phyloP scores from a whole-genome alignment of 768 basidiomycete species.

The Boletus rubroflammeus region DNA sequence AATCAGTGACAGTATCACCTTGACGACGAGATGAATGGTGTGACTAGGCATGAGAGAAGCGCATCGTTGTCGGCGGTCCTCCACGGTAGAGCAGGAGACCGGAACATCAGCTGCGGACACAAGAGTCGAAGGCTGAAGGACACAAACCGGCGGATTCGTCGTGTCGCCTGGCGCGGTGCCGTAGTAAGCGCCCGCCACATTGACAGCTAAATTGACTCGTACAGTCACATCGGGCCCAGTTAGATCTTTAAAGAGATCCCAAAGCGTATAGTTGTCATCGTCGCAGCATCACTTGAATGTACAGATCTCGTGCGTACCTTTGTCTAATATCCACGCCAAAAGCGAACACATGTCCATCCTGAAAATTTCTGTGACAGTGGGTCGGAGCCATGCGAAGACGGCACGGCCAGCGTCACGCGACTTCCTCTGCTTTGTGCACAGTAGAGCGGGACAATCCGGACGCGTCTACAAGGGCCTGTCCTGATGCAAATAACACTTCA shows the following conservation, averaged over 20 bases:
- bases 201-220: not conserved
- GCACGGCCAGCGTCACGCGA: not conserved
- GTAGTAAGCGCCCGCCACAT: not conserved
- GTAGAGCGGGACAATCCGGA: not conserved
- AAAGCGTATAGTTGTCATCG: not conserved
- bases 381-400: not conserved
- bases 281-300: not conserved
- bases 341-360: not conserved
- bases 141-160: not conserved
- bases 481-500: not conserved
- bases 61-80: too few species aligned
- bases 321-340: not conserved
- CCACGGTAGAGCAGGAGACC: too few species aligned
- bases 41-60: not conserved
- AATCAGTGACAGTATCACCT: not conserved
- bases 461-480: not conserved
- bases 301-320: not conserved
- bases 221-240: not conserved
- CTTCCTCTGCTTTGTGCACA: not conserved
- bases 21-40: not conserved
- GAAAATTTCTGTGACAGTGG: not conserved
- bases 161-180: too few species aligned
- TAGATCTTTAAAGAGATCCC: not conserved
- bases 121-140: not conserved
- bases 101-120: too few species aligned